These are phyloP conservation scores for Fusarium armeniacum DNA, from an alignment of 2,329 filamentous ascomycete genomes.

Conservation along the genomic window DNA sequence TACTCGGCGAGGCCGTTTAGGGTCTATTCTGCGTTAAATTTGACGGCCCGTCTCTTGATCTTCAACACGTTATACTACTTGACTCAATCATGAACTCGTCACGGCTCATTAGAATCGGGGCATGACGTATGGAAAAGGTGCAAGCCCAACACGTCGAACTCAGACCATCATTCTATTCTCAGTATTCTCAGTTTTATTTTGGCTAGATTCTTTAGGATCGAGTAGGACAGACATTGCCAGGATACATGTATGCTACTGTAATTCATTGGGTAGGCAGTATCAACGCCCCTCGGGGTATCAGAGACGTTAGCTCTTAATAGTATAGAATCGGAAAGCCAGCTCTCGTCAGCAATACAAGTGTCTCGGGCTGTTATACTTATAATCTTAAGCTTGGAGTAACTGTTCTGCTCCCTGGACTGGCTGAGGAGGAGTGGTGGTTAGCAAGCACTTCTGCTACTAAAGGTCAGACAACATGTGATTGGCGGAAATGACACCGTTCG, in stretches of 20 bases:
- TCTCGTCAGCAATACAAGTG: no score
- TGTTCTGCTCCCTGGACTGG: neutral
- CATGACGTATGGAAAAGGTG: neutral
- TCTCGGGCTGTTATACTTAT: no score
- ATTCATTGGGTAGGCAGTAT: neutral
- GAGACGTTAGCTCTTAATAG: neutral
- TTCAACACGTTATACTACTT: neutral
- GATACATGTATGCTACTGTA: neutral
- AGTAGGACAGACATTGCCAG: neutral
- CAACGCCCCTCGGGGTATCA: neutral
- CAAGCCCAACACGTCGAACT: neutral
- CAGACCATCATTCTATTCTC: neutral
- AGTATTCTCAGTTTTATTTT: no score
- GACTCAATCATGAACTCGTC: neutral
- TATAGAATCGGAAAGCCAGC: neutral
- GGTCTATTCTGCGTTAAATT: neutral
- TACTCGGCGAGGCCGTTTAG: neutral
- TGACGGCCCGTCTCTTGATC: neutral
- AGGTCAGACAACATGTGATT: neutral
- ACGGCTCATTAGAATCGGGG: neutral
- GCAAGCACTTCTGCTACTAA: neutral
- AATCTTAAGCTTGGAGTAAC: no score
- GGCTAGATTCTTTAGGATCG: neutral
- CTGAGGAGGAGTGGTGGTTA: neutral
- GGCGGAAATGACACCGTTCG: accelerated